A percentile compares a stretch with the other conserved stretches of the same genome.
Evolutionary conservation across 768 basidiomycete species (phyloP).

Genomic region (Zangia roseola): DNA sequence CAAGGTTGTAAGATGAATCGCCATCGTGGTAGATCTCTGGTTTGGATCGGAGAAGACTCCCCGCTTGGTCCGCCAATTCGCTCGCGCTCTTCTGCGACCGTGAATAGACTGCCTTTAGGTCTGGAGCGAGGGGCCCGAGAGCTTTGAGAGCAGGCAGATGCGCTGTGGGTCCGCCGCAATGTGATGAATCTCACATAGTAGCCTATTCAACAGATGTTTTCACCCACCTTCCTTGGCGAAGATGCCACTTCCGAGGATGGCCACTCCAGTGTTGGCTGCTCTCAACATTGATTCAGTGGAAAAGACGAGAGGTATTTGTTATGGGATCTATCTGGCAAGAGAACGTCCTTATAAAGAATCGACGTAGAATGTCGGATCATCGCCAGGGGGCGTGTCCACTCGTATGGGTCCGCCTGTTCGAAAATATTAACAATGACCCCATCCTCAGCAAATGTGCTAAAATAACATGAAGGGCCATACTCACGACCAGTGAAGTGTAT

Average conservation of each 20-base stretch:
- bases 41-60: conserved; percentile 35
- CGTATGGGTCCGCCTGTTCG: no score
- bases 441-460: no score
- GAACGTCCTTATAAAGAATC: no score
- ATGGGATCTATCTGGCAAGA: no score
- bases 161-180: conserved; percentile 42
- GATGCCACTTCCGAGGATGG: conserved; percentile 79
- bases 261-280: conserved; percentile 48
- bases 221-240: conserved; percentile 71
- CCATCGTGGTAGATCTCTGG: conserved; percentile 60
- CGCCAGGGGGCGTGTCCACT: no score
- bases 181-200: conserved; percentile 22
- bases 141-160: conserved; percentile 74
- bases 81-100: conserved; percentile 62
- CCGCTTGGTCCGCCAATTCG: conserved; percentile 50
- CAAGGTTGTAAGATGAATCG: conserved; percentile 44
- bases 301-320: no score
- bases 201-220: not conserved
- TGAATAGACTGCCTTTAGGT: conserved; percentile 75
- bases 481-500: no score
- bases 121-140: conserved; percentile 45
- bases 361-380: no score
- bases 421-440: no score
- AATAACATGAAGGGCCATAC: no score
- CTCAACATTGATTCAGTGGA: conserved; percentile 30